Conservation (phyloP, 805 yeast genomes). For the Suhomyces prunicola region DNA sequence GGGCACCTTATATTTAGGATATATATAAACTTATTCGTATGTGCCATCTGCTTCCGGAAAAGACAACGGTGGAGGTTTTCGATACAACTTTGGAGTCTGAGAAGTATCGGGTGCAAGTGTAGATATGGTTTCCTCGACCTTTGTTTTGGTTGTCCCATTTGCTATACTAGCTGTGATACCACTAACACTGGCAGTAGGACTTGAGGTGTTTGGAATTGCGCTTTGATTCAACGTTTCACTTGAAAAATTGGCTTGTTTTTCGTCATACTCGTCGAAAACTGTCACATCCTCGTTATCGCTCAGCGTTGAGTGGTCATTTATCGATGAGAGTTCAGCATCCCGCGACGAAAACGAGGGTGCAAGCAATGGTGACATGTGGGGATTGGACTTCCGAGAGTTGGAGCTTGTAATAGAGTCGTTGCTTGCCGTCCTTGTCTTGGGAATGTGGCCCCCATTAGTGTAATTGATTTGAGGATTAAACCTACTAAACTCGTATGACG, state of each 20-base stretch:
- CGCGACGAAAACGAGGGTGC: neutral
- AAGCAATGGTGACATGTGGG: neutral
- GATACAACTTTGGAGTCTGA: neutral
- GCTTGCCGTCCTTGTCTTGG: neutral
- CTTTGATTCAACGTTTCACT: conserved; percentile 1
- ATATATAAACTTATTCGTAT: neutral
- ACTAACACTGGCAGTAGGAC: conserved; percentile 13
- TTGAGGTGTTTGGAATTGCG: neutral
- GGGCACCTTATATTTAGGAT: conserved; percentile 50
- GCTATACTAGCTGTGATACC: neutral
- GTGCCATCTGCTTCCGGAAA: neutral
- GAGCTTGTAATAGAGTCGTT: neutral
- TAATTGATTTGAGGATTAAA: neutral
- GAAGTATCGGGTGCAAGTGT: neutral
- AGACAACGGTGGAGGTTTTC: conserved; percentile 8
- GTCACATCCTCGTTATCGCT: conserved; percentile 3
- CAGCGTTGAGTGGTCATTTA: neutral
- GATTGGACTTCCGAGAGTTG: neutral
- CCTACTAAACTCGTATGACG: conserved; percentile 2
- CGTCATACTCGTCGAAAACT: neutral
- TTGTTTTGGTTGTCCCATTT: neutral
- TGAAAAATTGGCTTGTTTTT: neutral
- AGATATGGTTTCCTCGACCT: neutral
- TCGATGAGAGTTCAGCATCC: neutral
- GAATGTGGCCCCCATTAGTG: neutral